phyloP scores from a whole-genome alignment of 2,329 filamentous ascomycete species.

The Diaporthe longicolla region DNA sequence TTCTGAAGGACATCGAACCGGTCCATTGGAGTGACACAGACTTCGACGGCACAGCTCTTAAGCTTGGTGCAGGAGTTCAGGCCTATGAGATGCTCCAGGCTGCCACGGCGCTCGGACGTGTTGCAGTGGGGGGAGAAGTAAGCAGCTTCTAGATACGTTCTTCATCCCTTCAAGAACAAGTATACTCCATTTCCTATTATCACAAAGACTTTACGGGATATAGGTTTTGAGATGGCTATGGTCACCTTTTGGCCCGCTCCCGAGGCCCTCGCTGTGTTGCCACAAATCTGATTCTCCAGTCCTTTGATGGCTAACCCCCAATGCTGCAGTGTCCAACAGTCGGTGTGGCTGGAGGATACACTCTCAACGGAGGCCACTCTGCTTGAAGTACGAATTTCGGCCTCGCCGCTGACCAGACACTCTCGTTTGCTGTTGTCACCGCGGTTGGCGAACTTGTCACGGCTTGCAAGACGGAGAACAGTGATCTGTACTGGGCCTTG shows the following conservation, averaged over 20 bases:
- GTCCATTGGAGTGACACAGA: conserved; percentile 40
- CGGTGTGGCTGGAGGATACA: conserved; percentile 62
- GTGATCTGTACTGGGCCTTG: conserved; percentile 65
- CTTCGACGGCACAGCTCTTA: conserved; percentile 65
- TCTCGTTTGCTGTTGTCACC: conserved; percentile 64
- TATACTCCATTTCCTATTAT: too few species aligned
- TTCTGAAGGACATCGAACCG: conserved; percentile 51
- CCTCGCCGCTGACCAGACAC: conserved; percentile 63
- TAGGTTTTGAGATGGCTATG: too few species aligned
- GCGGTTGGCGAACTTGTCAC: conserved; percentile 58
- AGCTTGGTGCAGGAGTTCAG: conserved; percentile 68
- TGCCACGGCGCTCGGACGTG: conserved; percentile 59
- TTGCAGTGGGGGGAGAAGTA: conserved; percentile 44
- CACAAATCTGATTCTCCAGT: too few species aligned
- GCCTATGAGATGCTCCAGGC: conserved; percentile 65
- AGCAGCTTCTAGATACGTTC: too few species aligned
- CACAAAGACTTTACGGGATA: too few species aligned
- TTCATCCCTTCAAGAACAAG: too few species aligned
- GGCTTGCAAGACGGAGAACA: conserved; percentile 56
- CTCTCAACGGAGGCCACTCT: conserved; percentile 68
- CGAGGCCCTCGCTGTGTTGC: too few species aligned
- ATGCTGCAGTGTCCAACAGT: conserved; percentile 54
- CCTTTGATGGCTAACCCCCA: too few species aligned
- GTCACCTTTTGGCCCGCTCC: too few species aligned
- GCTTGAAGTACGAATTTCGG: conserved; percentile 65